Percentiles rank a stretch among this genome's conserved stretches.
Conservation (phyloP, 2,329 filamentous ascomycete species). For the Penicillium sp. region DNA sequence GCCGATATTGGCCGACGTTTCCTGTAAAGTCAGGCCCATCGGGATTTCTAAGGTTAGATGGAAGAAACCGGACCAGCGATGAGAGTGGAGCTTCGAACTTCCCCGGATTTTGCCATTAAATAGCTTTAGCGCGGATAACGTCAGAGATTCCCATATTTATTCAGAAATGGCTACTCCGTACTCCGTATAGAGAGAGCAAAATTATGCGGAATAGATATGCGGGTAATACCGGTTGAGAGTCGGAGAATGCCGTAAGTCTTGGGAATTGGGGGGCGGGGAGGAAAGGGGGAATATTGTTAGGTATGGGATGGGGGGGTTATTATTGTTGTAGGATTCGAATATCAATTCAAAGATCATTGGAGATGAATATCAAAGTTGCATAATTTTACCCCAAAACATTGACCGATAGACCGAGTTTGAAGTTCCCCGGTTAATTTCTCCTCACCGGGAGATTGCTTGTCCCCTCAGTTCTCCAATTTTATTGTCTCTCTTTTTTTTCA, state of each 20-base stretch:
- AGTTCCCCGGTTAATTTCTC: conserved; percentile 25
- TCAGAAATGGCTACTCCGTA: not conserved
- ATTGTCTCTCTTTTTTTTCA: not conserved
- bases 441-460: conserved; percentile 19
- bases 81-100: conserved; percentile 6
- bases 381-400: conserved; percentile 4
- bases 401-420: not conserved
- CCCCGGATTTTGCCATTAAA: conserved; percentile 4
- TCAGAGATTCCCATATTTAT: not conserved
- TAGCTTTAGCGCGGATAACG: not conserved
- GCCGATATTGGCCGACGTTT: conserved; percentile 2
- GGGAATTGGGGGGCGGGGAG: not conserved
- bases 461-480: conserved; percentile 27
- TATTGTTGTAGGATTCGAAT: not conserved
- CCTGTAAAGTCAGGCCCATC: not conserved
- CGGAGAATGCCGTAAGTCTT: not conserved
- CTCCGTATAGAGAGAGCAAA: not conserved
- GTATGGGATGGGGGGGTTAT: too few relatives aligned
- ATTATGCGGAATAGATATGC: not conserved
- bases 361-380: not conserved
- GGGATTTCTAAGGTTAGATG: not conserved
- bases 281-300: not conserved
- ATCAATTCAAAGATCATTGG: not conserved
- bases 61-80: conserved; percentile 4
- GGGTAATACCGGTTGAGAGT: conserved; percentile 3